phyloP scores from a whole-genome alignment of 495 filamentous ascomycete genomes.

The Aspergillus indologenus region DNA sequence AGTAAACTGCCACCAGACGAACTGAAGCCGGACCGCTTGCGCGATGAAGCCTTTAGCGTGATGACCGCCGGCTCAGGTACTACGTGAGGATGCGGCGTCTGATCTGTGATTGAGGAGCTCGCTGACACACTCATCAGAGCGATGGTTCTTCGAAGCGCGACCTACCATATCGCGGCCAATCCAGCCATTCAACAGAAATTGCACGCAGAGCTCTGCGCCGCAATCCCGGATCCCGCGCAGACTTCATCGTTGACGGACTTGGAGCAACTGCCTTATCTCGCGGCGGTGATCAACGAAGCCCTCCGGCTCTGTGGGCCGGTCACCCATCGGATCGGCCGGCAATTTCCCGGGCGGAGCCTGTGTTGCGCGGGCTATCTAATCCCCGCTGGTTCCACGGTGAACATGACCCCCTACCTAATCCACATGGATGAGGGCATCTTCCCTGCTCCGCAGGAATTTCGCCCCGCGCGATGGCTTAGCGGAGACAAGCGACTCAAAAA shows the following conservation, averaged over 20 bases:
- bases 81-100: slow-evolving; percentile 5
- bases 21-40: slow-evolving; percentile 5
- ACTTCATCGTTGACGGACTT: background rate
- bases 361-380: background rate
- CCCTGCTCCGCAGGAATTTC: background rate
- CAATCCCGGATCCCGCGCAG: slow-evolving; percentile 5
- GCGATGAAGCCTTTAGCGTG: slow-evolving; percentile 11
- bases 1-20: slow-evolving; percentile 10
- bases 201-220: slow-evolving; percentile 1
- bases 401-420: background rate
- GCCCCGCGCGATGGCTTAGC: background rate
- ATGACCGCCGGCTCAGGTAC: slow-evolving; percentile 12
- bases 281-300: slow-evolving; percentile 1
- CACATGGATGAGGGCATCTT: background rate
- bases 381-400: background rate
- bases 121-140: too few species aligned
- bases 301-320: slow-evolving; percentile 7
- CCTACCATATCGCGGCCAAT: slow-evolving; percentile 11
- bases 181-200: background rate
- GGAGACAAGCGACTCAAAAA: background rate
- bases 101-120: background rate
- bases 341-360: slow-evolving; percentile 1
- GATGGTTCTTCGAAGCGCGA: background rate
- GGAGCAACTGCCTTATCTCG: slow-evolving; percentile 3
- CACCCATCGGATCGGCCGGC: background rate